Evolutionary conservation across 2,329 filamentous ascomycete genomes (phyloP), one percentile per base, ranked within the genome.

Genomic region (Cladosporium austrohemisphaericum): DNA sequence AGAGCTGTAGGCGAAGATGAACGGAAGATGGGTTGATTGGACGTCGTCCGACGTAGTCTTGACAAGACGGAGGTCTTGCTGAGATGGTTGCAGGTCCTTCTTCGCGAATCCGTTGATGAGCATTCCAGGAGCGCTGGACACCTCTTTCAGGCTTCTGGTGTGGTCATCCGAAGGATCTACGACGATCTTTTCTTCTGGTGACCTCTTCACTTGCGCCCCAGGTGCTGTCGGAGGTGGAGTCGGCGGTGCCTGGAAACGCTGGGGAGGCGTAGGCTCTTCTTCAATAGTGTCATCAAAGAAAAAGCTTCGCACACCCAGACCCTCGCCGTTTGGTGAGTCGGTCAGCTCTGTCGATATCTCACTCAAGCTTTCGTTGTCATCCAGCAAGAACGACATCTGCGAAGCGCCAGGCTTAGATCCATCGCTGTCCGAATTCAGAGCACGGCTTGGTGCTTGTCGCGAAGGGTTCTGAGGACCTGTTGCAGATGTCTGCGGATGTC

Each of bases 1-100:
- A 5, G 88, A 89, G 60, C 90, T 86, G 58, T 90, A 91, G 0
- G 86, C 86, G 19, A 93, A 74, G 49, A 90, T 84, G 65, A 93
- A 93, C 0, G 88, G 88, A 28, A 92, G 68, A 65, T 93, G 88
- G 3, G 76, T 54, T 5, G 40, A 32, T n/a, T 31, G 35, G 13
- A 14, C 20, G 14, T 20, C 6, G 8, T 49, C 46, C 3, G 37
- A 28, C 5, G 46, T 45, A 25, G 26, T 36, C 14, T 45, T 32
- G 1, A 14, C 19, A 7, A 26, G 23, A 14, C 25, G 44, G 14
- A 47, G 19, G 8, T 47, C 35, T 22, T 16, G 32, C 25, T 38
- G 44, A 13, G 44, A 47, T 7, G 23, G 16, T 28, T 23, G 33
- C 1, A 29, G 13, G 10, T 16, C 23, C 18, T 36, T 33, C 25